These are phyloP conservation scores for Trichoderma afroharzianum DNA, from an alignment of 2,329 filamentous ascomycete genomes.

Conservation along the genomic window DNA sequence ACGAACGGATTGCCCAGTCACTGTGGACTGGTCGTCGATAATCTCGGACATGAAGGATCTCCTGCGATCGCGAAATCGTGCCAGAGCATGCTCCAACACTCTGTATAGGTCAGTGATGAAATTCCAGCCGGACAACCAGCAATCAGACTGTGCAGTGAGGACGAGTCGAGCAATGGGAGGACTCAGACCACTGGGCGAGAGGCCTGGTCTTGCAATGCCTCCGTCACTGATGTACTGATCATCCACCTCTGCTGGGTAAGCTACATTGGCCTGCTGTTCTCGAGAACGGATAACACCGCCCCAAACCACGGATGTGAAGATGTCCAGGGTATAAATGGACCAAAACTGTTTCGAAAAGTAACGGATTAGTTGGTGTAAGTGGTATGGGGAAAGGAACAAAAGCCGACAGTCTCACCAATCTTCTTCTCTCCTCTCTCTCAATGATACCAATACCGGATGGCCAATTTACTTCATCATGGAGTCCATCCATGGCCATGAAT, in stretches of 20 bases:
- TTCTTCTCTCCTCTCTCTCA: conserved; percentile 44
- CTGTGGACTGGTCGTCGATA: conserved; percentile 20
- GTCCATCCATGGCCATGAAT: conserved; percentile 43
- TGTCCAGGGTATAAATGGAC: conserved; percentile 56
- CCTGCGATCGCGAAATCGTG: conserved; percentile 23
- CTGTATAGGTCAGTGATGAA: conserved; percentile 55
- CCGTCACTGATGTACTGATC: conserved; percentile 41
- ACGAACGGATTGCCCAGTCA: conserved; percentile 22
- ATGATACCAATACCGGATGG: conserved; percentile 41
- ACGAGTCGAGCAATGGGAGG: conserved; percentile 9
- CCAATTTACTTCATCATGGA: conserved; percentile 55
- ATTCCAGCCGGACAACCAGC: conserved; percentile 56
- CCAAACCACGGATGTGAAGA: conserved; percentile 53
- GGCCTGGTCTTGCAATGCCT: background rate
- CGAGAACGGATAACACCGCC: conserved; percentile 26
- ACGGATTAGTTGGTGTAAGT: background rate
- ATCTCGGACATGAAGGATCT: conserved; percentile 23
- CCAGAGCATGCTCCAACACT: conserved; percentile 48
- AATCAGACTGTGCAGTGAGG: conserved; percentile 20
- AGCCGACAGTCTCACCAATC: conserved; percentile 35
- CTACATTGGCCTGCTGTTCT: conserved; percentile 25
- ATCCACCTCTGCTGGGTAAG: conserved; percentile 30
- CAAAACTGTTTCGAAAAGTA: conserved; percentile 39
- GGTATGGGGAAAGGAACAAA: background rate
- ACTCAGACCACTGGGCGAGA: conserved; percentile 8